Evolutionary conservation across 208 protist species (phyloP).

Genomic region (Wallacemonas sp.): DNA sequence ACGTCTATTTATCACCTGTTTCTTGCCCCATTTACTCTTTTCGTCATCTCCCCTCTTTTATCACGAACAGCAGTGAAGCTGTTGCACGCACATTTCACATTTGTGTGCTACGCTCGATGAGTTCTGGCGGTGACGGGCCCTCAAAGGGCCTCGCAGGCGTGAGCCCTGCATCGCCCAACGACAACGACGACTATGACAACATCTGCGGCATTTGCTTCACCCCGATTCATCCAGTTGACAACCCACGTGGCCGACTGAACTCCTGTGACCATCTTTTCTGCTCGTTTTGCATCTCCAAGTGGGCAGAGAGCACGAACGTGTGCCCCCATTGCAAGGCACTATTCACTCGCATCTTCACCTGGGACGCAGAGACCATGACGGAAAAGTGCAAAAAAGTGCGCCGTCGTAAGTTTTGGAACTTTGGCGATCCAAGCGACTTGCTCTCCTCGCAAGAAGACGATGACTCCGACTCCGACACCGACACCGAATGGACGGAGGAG

Average conservation of each 20-base stretch:
- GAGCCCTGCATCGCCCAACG: too few relatives aligned
- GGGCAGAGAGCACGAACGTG: constrained; percentile 83
- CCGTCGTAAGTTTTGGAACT: constrained; percentile 62
- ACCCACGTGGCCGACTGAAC: constrained; percentile 82
- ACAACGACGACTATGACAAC: constrained; percentile 45
- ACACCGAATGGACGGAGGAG: constrained; percentile 14
- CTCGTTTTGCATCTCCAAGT: constrained; percentile 81
- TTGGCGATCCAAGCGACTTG: constrained; percentile 23
- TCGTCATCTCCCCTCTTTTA: neutral
- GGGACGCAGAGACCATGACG: constrained; percentile 13
- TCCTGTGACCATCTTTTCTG: constrained; percentile 87
- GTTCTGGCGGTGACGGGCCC: neutral
- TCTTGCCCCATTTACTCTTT: constrained; percentile 5
- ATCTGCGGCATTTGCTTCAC: constrained; percentile 88
- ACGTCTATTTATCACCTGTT: constrained; percentile 13
- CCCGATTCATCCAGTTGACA: constrained; percentile 57
- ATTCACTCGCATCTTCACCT: constrained; percentile 76
- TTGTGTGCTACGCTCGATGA: neutral
- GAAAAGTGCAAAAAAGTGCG: constrained; percentile 82
- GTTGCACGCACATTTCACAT: neutral
- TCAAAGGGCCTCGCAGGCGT: neutral
- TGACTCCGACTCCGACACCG: constrained; percentile 37
- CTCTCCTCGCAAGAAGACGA: constrained; percentile 41
- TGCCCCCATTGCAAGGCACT: constrained; percentile 85
- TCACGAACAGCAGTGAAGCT: too few relatives aligned